phyloP scores from a whole-genome alignment of 208 protist species.

The Trypanosoma avium region DNA sequence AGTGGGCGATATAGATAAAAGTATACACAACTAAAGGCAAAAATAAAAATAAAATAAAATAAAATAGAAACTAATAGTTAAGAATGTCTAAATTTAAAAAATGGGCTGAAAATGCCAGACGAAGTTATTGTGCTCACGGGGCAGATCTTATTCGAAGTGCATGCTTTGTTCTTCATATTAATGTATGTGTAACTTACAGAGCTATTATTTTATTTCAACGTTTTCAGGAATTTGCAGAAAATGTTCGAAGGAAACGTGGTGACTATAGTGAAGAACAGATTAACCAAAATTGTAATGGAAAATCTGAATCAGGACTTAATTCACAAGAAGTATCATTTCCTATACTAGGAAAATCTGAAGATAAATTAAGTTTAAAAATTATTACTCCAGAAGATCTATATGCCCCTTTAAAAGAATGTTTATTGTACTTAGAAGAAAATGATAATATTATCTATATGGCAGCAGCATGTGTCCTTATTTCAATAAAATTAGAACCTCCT shows the following conservation, averaged over 20 bases:
- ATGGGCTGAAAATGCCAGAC: constrained; percentile 23
- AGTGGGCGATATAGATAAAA: neutral
- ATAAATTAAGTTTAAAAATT: no score
- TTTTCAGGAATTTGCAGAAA: constrained; percentile 44
- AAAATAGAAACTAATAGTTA: neutral
- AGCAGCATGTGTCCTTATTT: constrained; percentile 80
- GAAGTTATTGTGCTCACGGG: constrained; percentile 64
- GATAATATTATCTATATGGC: constrained; percentile 72
- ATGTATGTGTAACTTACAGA: constrained; percentile 66
- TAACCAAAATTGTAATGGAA: no score
- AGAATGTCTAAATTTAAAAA: constrained; percentile 13
- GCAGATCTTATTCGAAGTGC: constrained; percentile 77
- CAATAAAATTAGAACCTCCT: constrained; percentile 73
- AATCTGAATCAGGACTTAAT: no score
- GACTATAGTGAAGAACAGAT: constrained; percentile 29
- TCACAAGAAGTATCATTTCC: no score
- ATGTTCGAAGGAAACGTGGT: constrained; percentile 16
- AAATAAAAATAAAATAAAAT: neutral
- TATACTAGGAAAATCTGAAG: no score
- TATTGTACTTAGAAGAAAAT: constrained; percentile 56
- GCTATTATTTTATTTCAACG: constrained; percentile 78
- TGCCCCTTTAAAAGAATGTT: constrained; percentile 75
- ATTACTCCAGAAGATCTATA: constrained; percentile 63
- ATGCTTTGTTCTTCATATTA: constrained; percentile 56
- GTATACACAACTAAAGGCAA: neutral